Evolutionary conservation across 75 land plant genomes (phyloP), one percentile per base, ranked within the genome.

Genomic region (Chamaecyparis obtusa): DNA sequence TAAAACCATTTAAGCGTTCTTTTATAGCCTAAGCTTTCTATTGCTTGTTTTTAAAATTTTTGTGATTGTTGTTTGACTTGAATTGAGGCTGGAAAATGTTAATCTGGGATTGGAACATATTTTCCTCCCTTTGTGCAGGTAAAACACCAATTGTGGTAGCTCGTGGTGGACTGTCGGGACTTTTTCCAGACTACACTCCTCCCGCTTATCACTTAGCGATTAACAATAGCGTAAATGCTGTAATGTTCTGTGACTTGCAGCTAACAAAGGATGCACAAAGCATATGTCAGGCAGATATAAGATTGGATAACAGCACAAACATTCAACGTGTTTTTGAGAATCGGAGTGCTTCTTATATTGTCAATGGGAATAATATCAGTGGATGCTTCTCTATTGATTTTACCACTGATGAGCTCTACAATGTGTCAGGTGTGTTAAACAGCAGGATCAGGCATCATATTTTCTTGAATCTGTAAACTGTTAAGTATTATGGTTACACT

Each of bases 341-440:
- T 17, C 39, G 83, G 84, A 33, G 33, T 0, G 90, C 67, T 14
- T 86, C 89, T 19, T 95, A 93, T 84, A 30, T n/a, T 79, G 94
- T 97, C 30, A 93, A 97, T 92, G 99, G 97, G 0, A 91, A 88
- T 4, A 35, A 84, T 27, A 72, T 85, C 33, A 33, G 21, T 21
- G 99, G 96, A 78, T 93, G 84, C 57, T 98, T 98, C 84, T 86
- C 98, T 19, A 87, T 95, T 10, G 99, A 98, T 80, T 94, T 86
- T 84, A 92, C 90, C 8, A 49, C 90, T 15, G 79, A 91, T 1
- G 60, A 88, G 75, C 33, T 93, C 27, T 72, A 78, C 48, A 85
- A 87, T 35, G 88, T 89, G 0, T 33, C 89, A 69, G 84, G 93
- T 91, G 84, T 88, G 90, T 21, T 83, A 56, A 49, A 49, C 9